Evolutionary conservation across 805 yeast species (phyloP).

Genomic region (Hagleromyces aurorensis): DNA sequence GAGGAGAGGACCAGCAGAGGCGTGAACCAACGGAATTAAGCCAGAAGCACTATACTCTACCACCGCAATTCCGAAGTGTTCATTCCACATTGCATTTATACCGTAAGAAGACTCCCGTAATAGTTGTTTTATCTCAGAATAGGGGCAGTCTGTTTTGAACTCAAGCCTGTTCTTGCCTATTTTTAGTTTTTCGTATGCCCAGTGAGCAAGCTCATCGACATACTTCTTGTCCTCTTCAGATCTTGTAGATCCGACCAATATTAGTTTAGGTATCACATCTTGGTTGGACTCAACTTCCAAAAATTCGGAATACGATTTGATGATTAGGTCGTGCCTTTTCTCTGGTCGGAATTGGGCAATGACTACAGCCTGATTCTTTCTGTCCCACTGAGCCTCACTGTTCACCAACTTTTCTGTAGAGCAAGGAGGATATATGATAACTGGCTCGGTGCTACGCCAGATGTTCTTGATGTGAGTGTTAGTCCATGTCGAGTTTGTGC

Average conservation of each 20-base stretch:
- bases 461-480: conserved; percentile 56
- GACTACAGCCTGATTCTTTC: conserved; percentile 33
- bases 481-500: conserved; percentile 92
- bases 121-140: conserved; percentile 47
- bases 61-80: conserved; percentile 95
- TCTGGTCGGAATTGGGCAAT: conserved; percentile 95
- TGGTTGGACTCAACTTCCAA: conserved; percentile 19
- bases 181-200: conserved; percentile 35
- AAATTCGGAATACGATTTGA: conserved; percentile 56
- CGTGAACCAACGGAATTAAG: conserved; percentile 81
- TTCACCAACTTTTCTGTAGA: conserved; percentile 51
- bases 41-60: conserved; percentile 90
- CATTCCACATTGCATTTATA: conserved; percentile 98
- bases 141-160: conserved; percentile 69
- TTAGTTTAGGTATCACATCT: conserved; percentile 42
- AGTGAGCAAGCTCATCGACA: conserved; percentile 41
- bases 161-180: conserved; percentile 37
- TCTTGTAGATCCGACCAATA: conserved; percentile 81
- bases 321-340: conserved; percentile 72
- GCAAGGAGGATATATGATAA: conserved; percentile 81
- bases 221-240: conserved; percentile 53
- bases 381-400: conserved; percentile 21
- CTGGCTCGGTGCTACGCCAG: conserved; percentile 46
- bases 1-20: conserved; percentile 87
- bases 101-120: conserved; percentile 62